Evolutionary conservation across 2,329 filamentous ascomycete species (phyloP).

Genomic region (Endothia cerciana): DNA sequence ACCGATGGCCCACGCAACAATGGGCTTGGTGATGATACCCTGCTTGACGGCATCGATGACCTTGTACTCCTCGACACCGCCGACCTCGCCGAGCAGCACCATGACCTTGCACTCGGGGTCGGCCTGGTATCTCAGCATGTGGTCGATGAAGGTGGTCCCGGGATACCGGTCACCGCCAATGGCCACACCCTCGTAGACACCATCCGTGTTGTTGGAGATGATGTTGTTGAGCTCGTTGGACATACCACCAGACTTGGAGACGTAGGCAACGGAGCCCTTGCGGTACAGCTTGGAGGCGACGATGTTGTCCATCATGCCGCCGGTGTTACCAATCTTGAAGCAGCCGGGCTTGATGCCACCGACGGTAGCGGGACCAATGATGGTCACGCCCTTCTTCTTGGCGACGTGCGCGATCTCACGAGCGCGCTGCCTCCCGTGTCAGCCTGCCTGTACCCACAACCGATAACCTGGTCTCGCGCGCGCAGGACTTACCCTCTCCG

Average conservation of each 20-base stretch:
- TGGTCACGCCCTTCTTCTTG: conserved; percentile 98
- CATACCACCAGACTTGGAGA: conserved; percentile 99
- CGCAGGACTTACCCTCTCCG: conserved; percentile 78
- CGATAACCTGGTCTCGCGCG: too few relatives aligned
- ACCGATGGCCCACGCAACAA: conserved; percentile 98
- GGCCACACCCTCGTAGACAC: conserved; percentile 98
- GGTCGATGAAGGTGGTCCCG: conserved; percentile 98
- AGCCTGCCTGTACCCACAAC: conserved; percentile 6
- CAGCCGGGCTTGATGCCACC: conserved; percentile 99
- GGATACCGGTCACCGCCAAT: conserved; percentile 99
- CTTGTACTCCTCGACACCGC: conserved; percentile 99
- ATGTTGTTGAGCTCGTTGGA: conserved; percentile 99
- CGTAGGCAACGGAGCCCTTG: conserved; percentile 97
- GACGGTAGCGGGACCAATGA: conserved; percentile 97
- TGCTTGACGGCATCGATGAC: conserved; percentile 98
- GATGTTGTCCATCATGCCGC: conserved; percentile 99
- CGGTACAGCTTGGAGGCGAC: conserved; percentile 99
- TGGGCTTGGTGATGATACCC: conserved; percentile 94
- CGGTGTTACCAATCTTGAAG: conserved; percentile 99
- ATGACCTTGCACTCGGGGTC: conserved; percentile 99
- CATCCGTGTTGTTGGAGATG: conserved; percentile 92
- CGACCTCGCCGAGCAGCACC: conserved; percentile 93
- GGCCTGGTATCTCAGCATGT: conserved; percentile 93
- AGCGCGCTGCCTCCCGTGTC: conserved; percentile 66
- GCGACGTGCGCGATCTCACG: conserved; percentile 97